Conservation (phyloP, 2,329 filamentous ascomycete genomes). For the Pseudopyrenochaeta lycopersici region DNA sequence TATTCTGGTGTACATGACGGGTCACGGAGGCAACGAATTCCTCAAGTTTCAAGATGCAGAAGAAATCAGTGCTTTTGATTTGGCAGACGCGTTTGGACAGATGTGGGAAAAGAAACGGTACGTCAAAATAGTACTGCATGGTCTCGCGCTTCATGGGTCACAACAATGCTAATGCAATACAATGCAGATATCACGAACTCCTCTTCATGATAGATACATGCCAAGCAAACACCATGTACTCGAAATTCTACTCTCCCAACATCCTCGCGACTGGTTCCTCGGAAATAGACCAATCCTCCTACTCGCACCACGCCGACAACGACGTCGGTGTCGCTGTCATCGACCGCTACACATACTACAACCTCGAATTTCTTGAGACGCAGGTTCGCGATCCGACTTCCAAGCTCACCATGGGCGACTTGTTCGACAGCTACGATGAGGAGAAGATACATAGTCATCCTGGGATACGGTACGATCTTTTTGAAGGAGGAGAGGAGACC, state of each 20-base stretch:
- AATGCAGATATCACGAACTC: conserved; percentile 84
- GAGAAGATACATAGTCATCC: conserved; percentile 93
- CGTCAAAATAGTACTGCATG: conserved; percentile 5
- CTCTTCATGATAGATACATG: conserved; percentile 99
- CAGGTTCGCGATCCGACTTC: conserved; percentile 86
- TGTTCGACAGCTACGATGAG: conserved; percentile 96
- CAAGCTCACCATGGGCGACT: conserved; percentile 88
- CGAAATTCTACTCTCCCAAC: conserved; percentile 96
- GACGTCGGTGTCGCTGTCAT: conserved; percentile 98
- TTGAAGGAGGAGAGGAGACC: conserved; percentile 80
- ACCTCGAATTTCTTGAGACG: conserved; percentile 93
- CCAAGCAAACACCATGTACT: conserved; percentile 99
- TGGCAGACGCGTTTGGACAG: conserved; percentile 97
- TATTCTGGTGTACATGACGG: conserved; percentile 98
- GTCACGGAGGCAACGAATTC: conserved; percentile 97
- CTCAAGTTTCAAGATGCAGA: conserved; percentile 98
- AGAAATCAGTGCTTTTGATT: conserved; percentile 94
- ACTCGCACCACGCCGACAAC: conserved; percentile 97
- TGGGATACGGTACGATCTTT: conserved; percentile 94
- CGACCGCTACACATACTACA: conserved; percentile 98
- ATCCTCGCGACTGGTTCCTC: conserved; percentile 98
- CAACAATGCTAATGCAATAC: conserved; percentile 4
- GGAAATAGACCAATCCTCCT: conserved; percentile 93
- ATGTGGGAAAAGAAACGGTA: conserved; percentile 99
- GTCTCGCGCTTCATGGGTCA: background rate